Evolutionary conservation across 202 grass and related monocot genomes (phyloP).

Genomic region (Carex arenaria): DNA sequence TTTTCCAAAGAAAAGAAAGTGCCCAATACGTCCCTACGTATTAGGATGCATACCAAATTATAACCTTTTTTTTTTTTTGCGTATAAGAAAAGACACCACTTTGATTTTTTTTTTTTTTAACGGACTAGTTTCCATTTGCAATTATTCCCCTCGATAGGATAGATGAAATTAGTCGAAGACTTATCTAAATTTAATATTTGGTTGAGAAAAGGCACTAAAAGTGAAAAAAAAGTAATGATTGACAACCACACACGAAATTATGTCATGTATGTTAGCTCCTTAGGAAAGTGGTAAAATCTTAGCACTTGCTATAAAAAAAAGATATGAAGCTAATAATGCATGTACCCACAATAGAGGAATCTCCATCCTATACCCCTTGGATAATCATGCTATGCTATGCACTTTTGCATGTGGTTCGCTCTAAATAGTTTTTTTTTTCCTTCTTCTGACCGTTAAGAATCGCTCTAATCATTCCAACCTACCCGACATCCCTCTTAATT

Average conservation of each 20-base stretch:
- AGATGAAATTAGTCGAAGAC: background rate
- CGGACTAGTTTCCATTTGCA: background rate
- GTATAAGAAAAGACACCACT: background rate
- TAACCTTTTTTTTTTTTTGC: background rate
- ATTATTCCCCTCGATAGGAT: background rate
- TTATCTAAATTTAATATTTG: background rate
- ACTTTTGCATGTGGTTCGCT: background rate
- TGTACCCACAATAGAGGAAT: slow-evolving; percentile 9
- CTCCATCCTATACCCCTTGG: background rate
- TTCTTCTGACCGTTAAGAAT: background rate
- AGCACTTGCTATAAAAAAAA: slow-evolving; percentile 4
- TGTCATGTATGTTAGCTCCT: background rate
- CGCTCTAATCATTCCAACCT: too few species aligned
- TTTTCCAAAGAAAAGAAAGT: background rate
- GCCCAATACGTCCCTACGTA: background rate
- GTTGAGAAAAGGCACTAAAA: background rate
- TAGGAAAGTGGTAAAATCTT: background rate
- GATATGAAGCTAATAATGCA: slow-evolving; percentile 5
- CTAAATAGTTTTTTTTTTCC: background rate
- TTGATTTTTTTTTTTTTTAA: too few species aligned
- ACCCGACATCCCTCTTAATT: too few species aligned
- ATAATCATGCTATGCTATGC: slow-evolving; percentile 10
- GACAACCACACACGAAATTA: background rate
- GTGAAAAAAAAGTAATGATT: background rate
- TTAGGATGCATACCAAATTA: background rate